phyloP scores from a whole-genome alignment of 2,329 filamentous ascomycete species.

The Trichophyton schoenleinii region DNA sequence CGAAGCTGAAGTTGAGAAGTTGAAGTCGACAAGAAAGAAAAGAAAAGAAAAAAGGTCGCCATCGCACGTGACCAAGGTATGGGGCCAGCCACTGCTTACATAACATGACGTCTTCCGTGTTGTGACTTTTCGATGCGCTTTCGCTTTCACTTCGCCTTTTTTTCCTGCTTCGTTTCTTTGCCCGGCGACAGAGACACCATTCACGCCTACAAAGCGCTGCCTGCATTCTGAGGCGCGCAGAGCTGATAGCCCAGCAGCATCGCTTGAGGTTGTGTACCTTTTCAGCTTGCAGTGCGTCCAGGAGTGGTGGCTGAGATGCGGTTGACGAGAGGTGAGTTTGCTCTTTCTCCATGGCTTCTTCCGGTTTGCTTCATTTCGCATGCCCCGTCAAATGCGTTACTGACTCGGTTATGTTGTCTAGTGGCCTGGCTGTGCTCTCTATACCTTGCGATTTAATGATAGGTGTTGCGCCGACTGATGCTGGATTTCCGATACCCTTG shows the following conservation, averaged over 20 bases:
- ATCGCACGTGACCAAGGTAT: not conserved
- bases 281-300: too few species aligned
- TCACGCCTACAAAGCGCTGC: not conserved
- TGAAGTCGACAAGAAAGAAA: not conserved
- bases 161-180: not conserved
- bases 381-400: not conserved
- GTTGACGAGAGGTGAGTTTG: not conserved
- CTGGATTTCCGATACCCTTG: not conserved
- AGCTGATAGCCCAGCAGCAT: not conserved
- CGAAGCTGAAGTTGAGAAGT: not conserved
- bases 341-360: not conserved
- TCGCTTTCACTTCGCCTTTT: not conserved
- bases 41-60: not conserved
- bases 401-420: not conserved
- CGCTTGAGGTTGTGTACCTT: not conserved
- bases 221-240: not conserved
- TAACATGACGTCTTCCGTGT: slow-evolving; percentile 2
- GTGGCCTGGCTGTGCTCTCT: not conserved
- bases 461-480: not conserved
- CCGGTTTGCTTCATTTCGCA: not conserved
- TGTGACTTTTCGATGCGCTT: not conserved
- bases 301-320: not conserved
- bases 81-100: not conserved
- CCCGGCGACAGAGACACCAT: not conserved
- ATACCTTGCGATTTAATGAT: not conserved